These are phyloP conservation scores for Bathelium albidoporum DNA, from an alignment of 495 filamentous ascomycete species.

Conservation along the genomic window DNA sequence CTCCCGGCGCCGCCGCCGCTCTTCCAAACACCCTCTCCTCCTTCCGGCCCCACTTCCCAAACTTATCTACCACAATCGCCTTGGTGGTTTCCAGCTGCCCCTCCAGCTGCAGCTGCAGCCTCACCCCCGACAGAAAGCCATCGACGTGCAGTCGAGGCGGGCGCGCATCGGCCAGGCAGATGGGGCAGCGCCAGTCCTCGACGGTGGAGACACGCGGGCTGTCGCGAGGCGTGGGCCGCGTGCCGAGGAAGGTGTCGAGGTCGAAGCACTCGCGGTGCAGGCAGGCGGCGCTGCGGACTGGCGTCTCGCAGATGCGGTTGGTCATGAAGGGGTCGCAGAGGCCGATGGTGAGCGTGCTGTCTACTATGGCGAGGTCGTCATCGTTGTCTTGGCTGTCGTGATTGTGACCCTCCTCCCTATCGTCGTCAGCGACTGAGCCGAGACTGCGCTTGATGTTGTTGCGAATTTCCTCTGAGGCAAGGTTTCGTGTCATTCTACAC, in stretches of 20 bases:
- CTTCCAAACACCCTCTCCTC: conserved; percentile 15
- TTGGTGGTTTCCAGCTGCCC: conserved; percentile 23
- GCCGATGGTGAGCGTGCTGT: conserved; percentile 55
- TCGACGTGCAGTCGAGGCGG: conserved; percentile 60
- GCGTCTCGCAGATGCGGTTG: conserved; percentile 51
- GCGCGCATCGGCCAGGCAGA: conserved; percentile 64
- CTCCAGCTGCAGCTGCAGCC: conserved; percentile 20
- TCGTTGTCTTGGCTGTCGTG: conserved; percentile 34
- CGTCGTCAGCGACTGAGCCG: too few species aligned
- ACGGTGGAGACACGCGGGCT: conserved; percentile 42
- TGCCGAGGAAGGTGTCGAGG: conserved; percentile 65
- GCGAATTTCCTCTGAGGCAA: conserved; percentile 31
- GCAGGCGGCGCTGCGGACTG: conserved; percentile 53
- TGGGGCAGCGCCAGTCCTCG: conserved; percentile 77
- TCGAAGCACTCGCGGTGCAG: conserved; percentile 81
- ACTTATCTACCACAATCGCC: conserved; percentile 29
- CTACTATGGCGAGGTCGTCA: conserved; percentile 58
- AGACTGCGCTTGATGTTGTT: conserved; percentile 43
- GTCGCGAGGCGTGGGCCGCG: conserved; percentile 46
- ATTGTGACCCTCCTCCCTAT: too few species aligned
- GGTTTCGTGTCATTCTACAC: conserved; percentile 29
- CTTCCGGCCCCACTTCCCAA: conserved; percentile 32
- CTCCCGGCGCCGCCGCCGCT: too few species aligned
- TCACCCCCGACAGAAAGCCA: conserved; percentile 55
- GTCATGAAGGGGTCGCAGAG: conserved; percentile 68